Evolutionary conservation across 208 protist species (phyloP), one percentile per base, ranked within the genome.

Genomic region (Leishmania mexicana): DNA sequence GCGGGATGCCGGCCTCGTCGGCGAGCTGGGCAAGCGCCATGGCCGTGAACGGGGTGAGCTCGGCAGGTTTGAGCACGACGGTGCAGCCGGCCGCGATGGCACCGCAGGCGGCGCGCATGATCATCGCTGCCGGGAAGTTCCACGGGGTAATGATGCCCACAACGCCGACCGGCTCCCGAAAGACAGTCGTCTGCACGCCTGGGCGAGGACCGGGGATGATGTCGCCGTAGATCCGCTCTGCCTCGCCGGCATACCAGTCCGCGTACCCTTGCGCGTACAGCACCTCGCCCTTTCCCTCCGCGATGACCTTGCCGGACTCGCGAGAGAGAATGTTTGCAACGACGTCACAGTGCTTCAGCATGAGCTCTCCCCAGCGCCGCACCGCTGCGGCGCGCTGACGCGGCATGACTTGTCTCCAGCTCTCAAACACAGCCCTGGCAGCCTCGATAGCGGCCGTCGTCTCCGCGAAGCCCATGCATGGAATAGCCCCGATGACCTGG

Each of bases 91-190:
- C 96, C 31, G 96, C 96, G 45, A 98, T 88, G n/a, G 97, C 97
- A 6, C 88, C 94, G 49, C 89, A 92, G 15, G 93, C 90, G 13
- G 93, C 89, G 17, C 92, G 92, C 15, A 89, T 91, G 65, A 96
- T 92, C 90, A 98, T 97, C 54, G 92, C 85, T 19, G 96, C 89
- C 4, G 97, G 97, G 73, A 97, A 98, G 88, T 99, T 99, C 94
- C 94, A 99, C 60, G 97, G 96, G n/a, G 94, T 98, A 57, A 98
- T 90, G 51, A 97, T 84, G 28, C 87, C 93, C 0, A 98, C 93
- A 38, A 98, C 90, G 8, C 97, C 96, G 31, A 98, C 80, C 4
- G 95, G 95, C 83, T 96, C 91, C 53, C 93, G 93, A 45, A 91
- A 79, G 40, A 97, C 91, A 62, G 89, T 95, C 8, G 90, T 90